Base-by-base conservation (phyloP, 768 basidiomycete species). In the Pluteus cervinus region DNA sequence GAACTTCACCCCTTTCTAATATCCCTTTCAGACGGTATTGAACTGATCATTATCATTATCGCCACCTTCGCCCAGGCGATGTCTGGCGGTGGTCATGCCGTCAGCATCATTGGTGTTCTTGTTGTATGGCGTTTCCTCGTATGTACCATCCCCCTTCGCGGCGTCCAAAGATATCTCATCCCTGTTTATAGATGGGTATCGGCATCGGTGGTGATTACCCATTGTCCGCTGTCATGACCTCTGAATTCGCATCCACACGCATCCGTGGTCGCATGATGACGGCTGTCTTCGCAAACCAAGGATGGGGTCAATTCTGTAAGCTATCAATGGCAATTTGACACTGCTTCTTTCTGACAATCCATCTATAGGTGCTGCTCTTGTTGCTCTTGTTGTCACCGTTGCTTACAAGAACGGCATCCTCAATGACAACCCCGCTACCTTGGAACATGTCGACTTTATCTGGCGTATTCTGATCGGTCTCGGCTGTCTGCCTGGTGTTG, bases 121-220 rank as follows among this genome's bases (percentile, higher is more conserved):
- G 68, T 92, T 41, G 74, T 84, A 33, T 93, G 90, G 89, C 78
- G 90, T 8, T 86, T 87, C 63, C 62, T 90, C 22, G 70, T 69
- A 42, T 44, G 65, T 53, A 18, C 5, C n/a, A 15, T 39, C 32
- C 22, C 28, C 14, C 24, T 16, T 25, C 14, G 26, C 16, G 12
- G 4, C 10, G 21, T 33, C 33, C 21, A 9, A 14, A 24, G 25
- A n/a, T 12, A 43, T 26, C 9, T 42, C 33, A 29, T 49, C 17
- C 4, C 15, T 9, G 24, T 17, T 22, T 0, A 3, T 29, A 75
- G 79, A 78, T 78, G 74, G 86, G 86, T 0, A 56, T 90, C 2
- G 89, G 90, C 4, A 86, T 92, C 12, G 90, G 89, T 4, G 90
- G 90, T 12, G 90, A 93, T 49, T 92, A 93, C 54, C 90, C 90